Percentiles rank a stretch among this genome's conserved stretches.
These are phyloP conservation scores for Amphichorda felina DNA, from an alignment of 2,329 filamentous ascomycete genomes.

Conservation along the genomic window DNA sequence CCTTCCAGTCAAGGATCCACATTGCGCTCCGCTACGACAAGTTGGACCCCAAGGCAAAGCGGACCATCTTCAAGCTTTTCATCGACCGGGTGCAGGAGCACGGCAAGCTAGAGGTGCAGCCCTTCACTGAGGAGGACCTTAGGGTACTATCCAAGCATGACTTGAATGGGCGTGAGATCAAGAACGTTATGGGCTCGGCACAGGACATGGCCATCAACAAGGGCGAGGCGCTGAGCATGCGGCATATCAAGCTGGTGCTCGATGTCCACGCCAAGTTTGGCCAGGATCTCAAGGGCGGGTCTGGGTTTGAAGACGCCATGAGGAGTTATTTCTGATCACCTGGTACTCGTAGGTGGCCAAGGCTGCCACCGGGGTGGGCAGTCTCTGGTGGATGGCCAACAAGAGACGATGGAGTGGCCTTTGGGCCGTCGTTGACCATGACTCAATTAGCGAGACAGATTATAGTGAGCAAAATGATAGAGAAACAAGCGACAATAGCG, in stretches of 20 bases:
- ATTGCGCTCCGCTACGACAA: conserved; percentile 73
- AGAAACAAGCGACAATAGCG: no score
- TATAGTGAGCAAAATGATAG: no score
- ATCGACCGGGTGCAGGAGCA: conserved; percentile 58
- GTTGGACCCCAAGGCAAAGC: conserved; percentile 59
- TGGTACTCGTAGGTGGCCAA: neutral
- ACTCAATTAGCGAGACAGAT: no score
- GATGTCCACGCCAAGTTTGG: conserved; percentile 77
- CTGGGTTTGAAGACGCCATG: conserved; percentile 76
- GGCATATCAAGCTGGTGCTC: conserved; percentile 71
- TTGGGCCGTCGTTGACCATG: no score
- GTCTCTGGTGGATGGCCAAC: no score
- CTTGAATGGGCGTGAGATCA: conserved; percentile 59
- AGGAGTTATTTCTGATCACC: conserved; percentile 56
- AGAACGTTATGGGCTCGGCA: conserved; percentile 75
- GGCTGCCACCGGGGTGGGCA: no score
- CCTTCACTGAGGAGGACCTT: conserved; percentile 57
- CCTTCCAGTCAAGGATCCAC: conserved; percentile 81
- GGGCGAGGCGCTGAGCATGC: conserved; percentile 58
- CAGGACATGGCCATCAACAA: conserved; percentile 75
- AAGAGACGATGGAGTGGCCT: no score
- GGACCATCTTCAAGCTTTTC: conserved; percentile 75
- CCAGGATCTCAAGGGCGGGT: conserved; percentile 68
- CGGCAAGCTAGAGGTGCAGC: conserved; percentile 46
- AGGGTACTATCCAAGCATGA: conserved; percentile 54